Evolutionary conservation across 257 asterid genomes (phyloP), one percentile per base, ranked within the genome.

Genomic region (Solanum pennellii): DNA sequence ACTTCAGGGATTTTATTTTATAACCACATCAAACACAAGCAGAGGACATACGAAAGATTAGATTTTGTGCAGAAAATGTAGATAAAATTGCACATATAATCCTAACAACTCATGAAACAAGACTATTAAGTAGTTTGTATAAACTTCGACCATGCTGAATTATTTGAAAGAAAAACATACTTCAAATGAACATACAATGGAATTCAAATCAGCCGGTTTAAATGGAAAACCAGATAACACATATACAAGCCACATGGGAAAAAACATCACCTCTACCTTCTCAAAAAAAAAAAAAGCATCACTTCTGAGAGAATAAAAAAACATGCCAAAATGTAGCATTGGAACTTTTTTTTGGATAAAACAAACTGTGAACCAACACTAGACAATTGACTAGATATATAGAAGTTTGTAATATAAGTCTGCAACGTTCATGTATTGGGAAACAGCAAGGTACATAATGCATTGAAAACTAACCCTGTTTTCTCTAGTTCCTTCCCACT

Each of bases 401-500:
- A 49, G 37, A 47, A 15, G 68, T 29, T 14, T 18, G 44, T 62
- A 62, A 25, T 62, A 23, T 62, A 62, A 80, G 18, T 47, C 29
- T 47, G 44, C 20, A 49, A 49, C 20, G n/a, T 29, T 80, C 27
- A 5, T 80, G 20, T 49, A 47, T 80, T 31, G 1, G 18, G 44
- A 4, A 80, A 47, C 44, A 80, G 18, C 52, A 80, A 80, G 85
- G 15, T 29, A 80, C 12, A 23, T 13, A 7, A 76, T 27, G 66
- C 45, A 82, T 68, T 86, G 86, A 77, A 73, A 79, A 89, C 96
- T 89, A 86, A 97, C 99, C 96, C 99, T 92, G 52, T 95, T 75
- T 91, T 97, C 99, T 88, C 99, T 92, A 31, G 99, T 97, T 91
- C 99, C 99, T 92, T 97, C 99, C 99, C 99, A 97, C 90, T 96